Base-by-base conservation (phyloP, 2,329 filamentous ascomycete species). In the Curvularia hawaiiensis region DNA sequence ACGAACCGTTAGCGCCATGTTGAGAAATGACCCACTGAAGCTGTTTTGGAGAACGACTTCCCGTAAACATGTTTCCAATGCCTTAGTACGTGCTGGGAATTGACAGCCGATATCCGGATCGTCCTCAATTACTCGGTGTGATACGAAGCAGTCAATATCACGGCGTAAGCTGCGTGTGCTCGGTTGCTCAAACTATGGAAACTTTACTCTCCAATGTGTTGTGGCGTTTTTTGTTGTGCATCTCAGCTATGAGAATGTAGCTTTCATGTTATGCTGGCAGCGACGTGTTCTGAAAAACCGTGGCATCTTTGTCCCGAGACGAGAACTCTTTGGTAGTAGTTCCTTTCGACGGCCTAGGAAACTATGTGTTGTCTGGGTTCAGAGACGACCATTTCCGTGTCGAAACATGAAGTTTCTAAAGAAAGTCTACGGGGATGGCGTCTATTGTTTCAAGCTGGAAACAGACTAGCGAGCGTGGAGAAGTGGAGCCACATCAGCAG, bases 321-420 rank as follows among this genome's bases (percentile, higher is more conserved):
- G 38, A 18, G 22, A 38, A 11, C 11, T 16, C 12, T 48, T 33
- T 39, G 18, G 10, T 52, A 9, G 40, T 52, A 30, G 14, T 16
- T 20, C 26, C 18, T 54, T 54, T 53, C 31, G 39, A 48, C 38
- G 53, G 39, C 28, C n/a, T 46, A 50, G 51, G 56, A 48, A 50
- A 39, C 47, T 14, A 18, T 22, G 31, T 43, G 51, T 33, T 44
- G 28, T 28, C 39, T 40, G 43, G 46, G 44, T 41, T 50, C 31
- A 35, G 49, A 26, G 18, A 61, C 44, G 20, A 40, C 41, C 56
- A 47, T 50, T 43, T 45, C 50, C 26, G 44, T 54, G 41, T 57
- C 54, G 64, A 68, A 67, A 65, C 60, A 55, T 31, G 14, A 2
- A 46, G 46, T 39, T 66, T 60, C 66, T 63, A 68, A 68, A 65